A percentile compares a stretch with the other conserved stretches of the same genome.
Evolutionary conservation across 768 basidiomycete genomes (phyloP).

Genomic region (Imleria badia): DNA sequence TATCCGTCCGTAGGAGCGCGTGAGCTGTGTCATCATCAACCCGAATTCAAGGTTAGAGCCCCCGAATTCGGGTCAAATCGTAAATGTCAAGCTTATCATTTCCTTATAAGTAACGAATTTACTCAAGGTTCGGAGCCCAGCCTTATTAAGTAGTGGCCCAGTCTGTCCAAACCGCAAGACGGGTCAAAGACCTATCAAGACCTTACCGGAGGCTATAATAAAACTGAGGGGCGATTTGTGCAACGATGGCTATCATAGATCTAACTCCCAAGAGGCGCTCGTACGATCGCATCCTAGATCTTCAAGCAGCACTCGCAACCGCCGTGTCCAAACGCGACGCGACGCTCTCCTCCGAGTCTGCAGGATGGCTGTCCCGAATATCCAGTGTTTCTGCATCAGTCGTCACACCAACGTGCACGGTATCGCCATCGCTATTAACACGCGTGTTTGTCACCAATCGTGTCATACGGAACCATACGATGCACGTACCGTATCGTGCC

Average conservation of each 20-base stretch:
- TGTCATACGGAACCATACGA: neutral
- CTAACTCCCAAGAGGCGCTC: neutral
- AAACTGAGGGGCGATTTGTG: neutral
- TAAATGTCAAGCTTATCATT: no score
- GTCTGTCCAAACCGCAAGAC: neutral
- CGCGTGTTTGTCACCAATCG: neutral
- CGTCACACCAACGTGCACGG: constrained; percentile 52
- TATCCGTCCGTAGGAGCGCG: no score
- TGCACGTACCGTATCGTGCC: constrained; percentile 69
- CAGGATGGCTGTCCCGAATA: constrained; percentile 63
- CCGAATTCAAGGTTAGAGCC: neutral
- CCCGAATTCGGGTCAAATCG: no score
- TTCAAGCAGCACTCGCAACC: neutral
- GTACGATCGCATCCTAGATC: neutral
- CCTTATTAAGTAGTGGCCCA: no score
- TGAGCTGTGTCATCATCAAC: no score
- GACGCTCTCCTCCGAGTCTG: constrained; percentile 36
- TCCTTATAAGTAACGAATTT: no score
- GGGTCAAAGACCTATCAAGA: no score
- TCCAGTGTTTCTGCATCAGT: constrained; percentile 42
- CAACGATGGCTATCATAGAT: neutral
- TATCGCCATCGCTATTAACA: constrained; percentile 56
- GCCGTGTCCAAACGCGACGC: neutral
- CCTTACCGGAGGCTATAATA: no score
- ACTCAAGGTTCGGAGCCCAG: no score